Percentiles rank a stretch among this genome's conserved stretches.
phyloP scores from a whole-genome alignment of 2,329 filamentous ascomycete genomes.

The Fusarium oxysporum region DNA sequence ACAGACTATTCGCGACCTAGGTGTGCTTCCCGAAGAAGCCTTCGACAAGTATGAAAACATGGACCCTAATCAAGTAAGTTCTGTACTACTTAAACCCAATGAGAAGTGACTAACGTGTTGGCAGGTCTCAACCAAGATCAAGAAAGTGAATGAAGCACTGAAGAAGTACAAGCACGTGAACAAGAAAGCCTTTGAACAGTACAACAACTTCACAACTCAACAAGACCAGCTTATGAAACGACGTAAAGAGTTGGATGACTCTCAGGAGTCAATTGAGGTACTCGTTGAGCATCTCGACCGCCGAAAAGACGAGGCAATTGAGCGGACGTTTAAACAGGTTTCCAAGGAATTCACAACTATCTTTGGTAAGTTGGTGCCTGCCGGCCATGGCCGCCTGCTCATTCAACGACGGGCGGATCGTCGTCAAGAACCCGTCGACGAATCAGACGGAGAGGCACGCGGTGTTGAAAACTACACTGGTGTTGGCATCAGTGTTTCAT shows the following conservation, averaged over 20 bases:
- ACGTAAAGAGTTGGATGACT: slow-evolving; percentile 86
- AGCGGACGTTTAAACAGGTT: slow-evolving; percentile 98
- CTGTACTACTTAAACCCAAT: background rate
- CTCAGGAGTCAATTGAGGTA: slow-evolving; percentile 88
- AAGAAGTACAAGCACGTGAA: slow-evolving; percentile 99
- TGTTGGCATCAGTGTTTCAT: slow-evolving; percentile 96
- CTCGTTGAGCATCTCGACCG: slow-evolving; percentile 93
- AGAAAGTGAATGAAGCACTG: slow-evolving; percentile 90
- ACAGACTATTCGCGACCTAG: slow-evolving; percentile 91
- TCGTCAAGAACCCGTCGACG: slow-evolving; percentile 63
- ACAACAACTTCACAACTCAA: slow-evolving; percentile 95
- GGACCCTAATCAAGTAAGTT: slow-evolving; percentile 78
- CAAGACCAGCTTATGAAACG: slow-evolving; percentile 88
- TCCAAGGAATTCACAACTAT: slow-evolving; percentile 92
- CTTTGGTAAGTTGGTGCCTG: slow-evolving; percentile 94
- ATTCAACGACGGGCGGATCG: slow-evolving; percentile 92
- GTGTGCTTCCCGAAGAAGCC: slow-evolving; percentile 92
- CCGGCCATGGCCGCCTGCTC: slow-evolving; percentile 88
- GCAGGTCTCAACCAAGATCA: slow-evolving; percentile 74
- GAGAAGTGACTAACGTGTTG: slow-evolving; percentile 16
- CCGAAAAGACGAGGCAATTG: slow-evolving; percentile 96
- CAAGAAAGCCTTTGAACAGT: slow-evolving; percentile 99
- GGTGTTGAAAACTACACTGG: slow-evolving; percentile 95
- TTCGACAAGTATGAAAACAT: slow-evolving; percentile 91
- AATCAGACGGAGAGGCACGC: slow-evolving; percentile 76